phyloP scores from a whole-genome alignment of 192 early-diverging fungal species.

The Linderina pennispora region DNA sequence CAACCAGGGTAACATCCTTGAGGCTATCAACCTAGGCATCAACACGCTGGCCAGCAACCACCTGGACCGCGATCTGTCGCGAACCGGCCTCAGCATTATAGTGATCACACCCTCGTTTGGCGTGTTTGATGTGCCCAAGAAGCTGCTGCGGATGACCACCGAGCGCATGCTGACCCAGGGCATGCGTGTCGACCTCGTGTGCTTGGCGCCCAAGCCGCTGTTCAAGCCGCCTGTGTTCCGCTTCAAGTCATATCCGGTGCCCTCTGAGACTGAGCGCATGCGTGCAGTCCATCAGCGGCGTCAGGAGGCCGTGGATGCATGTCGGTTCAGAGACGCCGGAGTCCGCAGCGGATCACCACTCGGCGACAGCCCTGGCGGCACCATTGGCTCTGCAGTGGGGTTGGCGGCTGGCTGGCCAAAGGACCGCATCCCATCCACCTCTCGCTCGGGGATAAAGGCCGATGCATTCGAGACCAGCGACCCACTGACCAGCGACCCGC shows the following conservation, averaged over 20 bases:
- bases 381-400: slow-evolving; percentile 1
- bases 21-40: slow-evolving; percentile 92
- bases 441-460: slow-evolving; percentile 3
- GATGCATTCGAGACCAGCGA: slow-evolving; percentile 14
- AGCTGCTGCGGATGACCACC: slow-evolving; percentile 81
- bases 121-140: slow-evolving; percentile 81
- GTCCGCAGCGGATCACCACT: slow-evolving; percentile 26
- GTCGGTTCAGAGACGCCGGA: slow-evolving; percentile 17
- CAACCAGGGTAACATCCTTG: slow-evolving; percentile 89
- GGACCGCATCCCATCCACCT: slow-evolving; percentile 12
- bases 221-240: slow-evolving; percentile 85
- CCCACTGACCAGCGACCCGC: slow-evolving; percentile 37
- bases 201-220: slow-evolving; percentile 79
- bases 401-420: slow-evolving; percentile 6
- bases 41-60: slow-evolving; percentile 93
- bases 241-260: slow-evolving; percentile 54
- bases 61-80: slow-evolving; percentile 87
- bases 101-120: slow-evolving; percentile 88
- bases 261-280: slow-evolving; percentile 30
- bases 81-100: slow-evolving; percentile 86
- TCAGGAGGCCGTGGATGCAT: slow-evolving; percentile 3
- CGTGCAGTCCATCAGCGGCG: slow-evolving; percentile 7
- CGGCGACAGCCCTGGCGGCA: slow-evolving; percentile 19
- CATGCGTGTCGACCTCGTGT: slow-evolving; percentile 87
- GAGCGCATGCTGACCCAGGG: slow-evolving; percentile 93